Conservation (phyloP, 2,329 filamentous ascomycete genomes). For the Penicillium sp. region DNA sequence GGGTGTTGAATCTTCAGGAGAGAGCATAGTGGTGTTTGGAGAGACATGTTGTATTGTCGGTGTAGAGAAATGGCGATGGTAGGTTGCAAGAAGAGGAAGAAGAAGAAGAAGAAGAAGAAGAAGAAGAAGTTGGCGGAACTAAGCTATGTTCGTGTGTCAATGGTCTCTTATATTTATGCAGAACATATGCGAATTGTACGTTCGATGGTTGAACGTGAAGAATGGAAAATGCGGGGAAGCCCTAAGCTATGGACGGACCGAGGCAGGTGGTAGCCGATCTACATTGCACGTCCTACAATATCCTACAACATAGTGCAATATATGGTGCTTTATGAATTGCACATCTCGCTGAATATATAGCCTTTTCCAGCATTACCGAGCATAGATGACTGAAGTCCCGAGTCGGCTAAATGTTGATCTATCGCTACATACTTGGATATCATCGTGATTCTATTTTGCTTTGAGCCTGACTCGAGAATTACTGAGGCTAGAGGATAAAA, state of each 20-base stretch:
- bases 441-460: background rate
- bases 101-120: background rate
- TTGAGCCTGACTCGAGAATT: background rate
- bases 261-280: conserved; percentile 13
- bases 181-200: background rate
- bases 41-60: conserved; percentile 41
- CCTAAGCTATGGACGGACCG: conserved; percentile 13
- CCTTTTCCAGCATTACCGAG: background rate
- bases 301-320: background rate
- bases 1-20: conserved; percentile 84
- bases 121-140: background rate
- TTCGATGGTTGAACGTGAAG: background rate
- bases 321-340: background rate
- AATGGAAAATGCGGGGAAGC: conserved; percentile 1
- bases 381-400: background rate
- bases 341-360: background rate
- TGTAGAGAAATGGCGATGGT: background rate
- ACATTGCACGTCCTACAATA: no score
- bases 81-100: background rate
- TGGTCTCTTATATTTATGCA: background rate
- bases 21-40: conserved; percentile 73
- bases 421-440: background rate
- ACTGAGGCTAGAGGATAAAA: background rate
- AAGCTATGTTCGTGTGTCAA: background rate
- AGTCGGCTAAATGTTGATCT: background rate